Evolutionary conservation across 345 rosid species (phyloP), one percentile per base, ranked within the genome.

Genomic region (Euphorbia lathyris): DNA sequence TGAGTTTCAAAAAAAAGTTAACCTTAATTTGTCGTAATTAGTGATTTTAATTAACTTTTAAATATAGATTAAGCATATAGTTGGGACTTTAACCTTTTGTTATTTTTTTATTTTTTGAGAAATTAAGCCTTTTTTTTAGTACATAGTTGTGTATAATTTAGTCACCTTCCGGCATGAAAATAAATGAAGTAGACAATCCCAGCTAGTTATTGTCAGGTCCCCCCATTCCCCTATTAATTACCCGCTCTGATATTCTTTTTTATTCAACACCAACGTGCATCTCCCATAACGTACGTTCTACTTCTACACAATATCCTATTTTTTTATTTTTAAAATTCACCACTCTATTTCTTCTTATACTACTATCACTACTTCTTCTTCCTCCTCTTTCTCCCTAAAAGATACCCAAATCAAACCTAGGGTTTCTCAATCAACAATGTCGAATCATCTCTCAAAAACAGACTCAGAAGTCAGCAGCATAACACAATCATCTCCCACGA

Each of bases 401-500:
- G 2, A 14, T 13, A 30, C 9, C 8, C 19, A 1, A 3, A 19
- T 17, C n/a, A 34, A 34, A 34, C 7, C 38, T 34, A 3, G 3
- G 4, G 7, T 34, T 34, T 34, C 10, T 58, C 13, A 43, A 57
- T 12, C 36, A 58, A 72, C 66, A 55, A 81, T 81, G 86, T 81
- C 87, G 16, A 60, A 81, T 38, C 85, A 78, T 5, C 82, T 85
- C 51, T 78, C 84, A 0, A 90, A 88, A 64, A 86, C 88, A 2
- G 87, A 88, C 79, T 88, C 91, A 0, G 93, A 86, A 60, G 88
- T 80, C 47, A 86, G 88, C 79, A 88, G 91, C 80, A 70, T 81
- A 13, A 78, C 85, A 3, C 90, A 77, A 9, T 87, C 90, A 0
- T 85, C 91, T 4, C 87, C 91, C 5, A 29, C 83, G 16, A 74